A percentile compares a stretch with the other conserved stretches of the same genome.
These are phyloP conservation scores for Verticillium tricorpus DNA, from an alignment of 2,329 filamentous ascomycete genomes.

Conservation along the genomic window DNA sequence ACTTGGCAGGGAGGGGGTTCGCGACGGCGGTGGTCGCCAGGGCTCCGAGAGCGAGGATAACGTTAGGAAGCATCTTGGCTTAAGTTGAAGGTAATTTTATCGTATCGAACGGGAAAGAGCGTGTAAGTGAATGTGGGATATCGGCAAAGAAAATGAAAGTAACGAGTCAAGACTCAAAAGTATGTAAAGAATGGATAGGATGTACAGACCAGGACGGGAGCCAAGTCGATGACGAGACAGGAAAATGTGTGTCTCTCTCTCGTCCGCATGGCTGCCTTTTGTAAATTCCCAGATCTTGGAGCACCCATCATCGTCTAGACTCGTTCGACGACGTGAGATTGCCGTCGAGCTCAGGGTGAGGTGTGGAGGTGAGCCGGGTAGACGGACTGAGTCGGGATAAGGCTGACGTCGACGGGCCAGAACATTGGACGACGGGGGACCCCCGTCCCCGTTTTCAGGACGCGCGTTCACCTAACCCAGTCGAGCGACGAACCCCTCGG, in stretches of 20 bases:
- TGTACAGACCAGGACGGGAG: background rate
- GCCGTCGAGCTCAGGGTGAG: background rate
- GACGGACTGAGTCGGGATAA: background rate
- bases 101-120: background rate
- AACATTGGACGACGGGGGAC: background rate
- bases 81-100: background rate
- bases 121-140: background rate
- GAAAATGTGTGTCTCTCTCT: background rate
- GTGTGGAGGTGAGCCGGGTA: background rate
- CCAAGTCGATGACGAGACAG: background rate
- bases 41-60: constrained; percentile 18
- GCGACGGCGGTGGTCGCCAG: constrained; percentile 18
- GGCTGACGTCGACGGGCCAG: background rate
- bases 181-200: background rate
- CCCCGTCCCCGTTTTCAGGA: background rate
- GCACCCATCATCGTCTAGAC: background rate
- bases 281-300: background rate
- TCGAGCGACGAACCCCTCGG: background rate
- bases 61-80: background rate
- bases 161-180: background rate
- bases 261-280: background rate
- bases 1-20: constrained; percentile 5
- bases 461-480: background rate
- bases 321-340: background rate
- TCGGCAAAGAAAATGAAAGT: background rate